Evolutionary conservation across 768 basidiomycete species (phyloP), one percentile per base, ranked within the genome.

Genomic region (Tylopilus felleus): DNA sequence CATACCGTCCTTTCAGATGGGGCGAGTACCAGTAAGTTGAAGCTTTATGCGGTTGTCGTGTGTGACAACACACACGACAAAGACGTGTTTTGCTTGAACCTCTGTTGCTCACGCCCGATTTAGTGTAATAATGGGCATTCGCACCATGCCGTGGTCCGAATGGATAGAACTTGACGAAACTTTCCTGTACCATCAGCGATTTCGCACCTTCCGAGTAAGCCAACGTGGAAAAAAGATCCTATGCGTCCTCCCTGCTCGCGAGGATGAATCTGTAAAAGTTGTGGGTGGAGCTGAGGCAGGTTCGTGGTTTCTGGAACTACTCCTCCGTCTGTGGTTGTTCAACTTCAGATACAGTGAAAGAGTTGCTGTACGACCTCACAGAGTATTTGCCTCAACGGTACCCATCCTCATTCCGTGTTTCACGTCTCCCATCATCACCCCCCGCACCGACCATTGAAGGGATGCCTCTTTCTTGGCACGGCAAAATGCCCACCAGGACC

Each of bases 121-220:
- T 47, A 88, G 85, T 57, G 77, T 87, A 21, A 88, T 85, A 28
- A 88, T 88, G 86, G 86, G 84, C 56, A 80, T 88, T 60, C 78
- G 83, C 23, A 75, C 68, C 45, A 88, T 90, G 86, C 74, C 74
- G 8, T 90, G 84, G 83, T 74, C 77, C 17, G 81, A 86, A 48
- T 90, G 89, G 88, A 83, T 89, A 49, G 86, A 90, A 73, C 75
- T 88, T 29, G 88, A 90, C 68, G 74, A 79, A 49, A 73, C 80
- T 46, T 86, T 82, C 62, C 67, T 72, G 13, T 59, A 61, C 27
- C 85, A 84, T 61, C 80, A 87, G 64, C 72, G 70, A 13, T 82
- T 92, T 44, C 80, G 82, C 38, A 68, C 73, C 13, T 75, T 79
- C 51, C 80, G 88, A 38, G 74, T 88, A 39, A 52, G 63, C 6